Conservation (phyloP, 2,329 filamentous ascomycete species). For the Alternaria angustiovoidea region DNA sequence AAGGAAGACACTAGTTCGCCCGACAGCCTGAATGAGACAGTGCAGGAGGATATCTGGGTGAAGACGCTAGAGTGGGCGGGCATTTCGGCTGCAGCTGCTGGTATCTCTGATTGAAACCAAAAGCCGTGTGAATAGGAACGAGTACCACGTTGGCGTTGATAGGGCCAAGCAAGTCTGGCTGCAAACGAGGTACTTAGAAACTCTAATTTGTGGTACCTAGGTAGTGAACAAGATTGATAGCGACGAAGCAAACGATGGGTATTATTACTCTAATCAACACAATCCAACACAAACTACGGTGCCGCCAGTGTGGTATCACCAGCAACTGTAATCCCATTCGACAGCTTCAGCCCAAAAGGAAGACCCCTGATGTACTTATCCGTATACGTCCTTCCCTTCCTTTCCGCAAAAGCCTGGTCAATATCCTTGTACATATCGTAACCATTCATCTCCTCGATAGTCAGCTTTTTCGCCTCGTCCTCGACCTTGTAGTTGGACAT, state of each 20-base stretch:
- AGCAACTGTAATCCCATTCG: constrained; percentile 14
- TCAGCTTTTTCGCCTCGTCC: constrained; percentile 68
- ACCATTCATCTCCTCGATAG: constrained; percentile 73
- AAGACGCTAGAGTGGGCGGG: not conserved
- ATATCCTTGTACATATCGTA: constrained; percentile 31
- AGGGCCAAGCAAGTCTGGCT: too few relatives aligned
- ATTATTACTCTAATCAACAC: not conserved
- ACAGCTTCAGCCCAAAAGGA: constrained; percentile 20
- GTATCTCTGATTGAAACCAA: not conserved
- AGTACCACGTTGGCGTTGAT: too few relatives aligned
- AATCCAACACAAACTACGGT: not conserved
- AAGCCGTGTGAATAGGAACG: too few relatives aligned
- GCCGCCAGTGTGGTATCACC: not conserved
- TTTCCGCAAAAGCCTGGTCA: constrained; percentile 24
- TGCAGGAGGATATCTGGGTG: not conserved
- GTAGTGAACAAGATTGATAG: too few relatives aligned
- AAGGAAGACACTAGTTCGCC: not conserved
- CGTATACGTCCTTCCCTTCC: constrained; percentile 11
- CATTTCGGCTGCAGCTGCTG: not conserved
- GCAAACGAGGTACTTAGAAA: too few relatives aligned
- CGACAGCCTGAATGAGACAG: not conserved
- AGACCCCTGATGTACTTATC: constrained; percentile 15
- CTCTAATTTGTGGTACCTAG: too few relatives aligned
- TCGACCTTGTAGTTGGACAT: constrained; percentile 68
- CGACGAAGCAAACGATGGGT: not conserved